Base-by-base conservation (phyloP, 805 yeast species). In the Candida insectalens region DNA sequence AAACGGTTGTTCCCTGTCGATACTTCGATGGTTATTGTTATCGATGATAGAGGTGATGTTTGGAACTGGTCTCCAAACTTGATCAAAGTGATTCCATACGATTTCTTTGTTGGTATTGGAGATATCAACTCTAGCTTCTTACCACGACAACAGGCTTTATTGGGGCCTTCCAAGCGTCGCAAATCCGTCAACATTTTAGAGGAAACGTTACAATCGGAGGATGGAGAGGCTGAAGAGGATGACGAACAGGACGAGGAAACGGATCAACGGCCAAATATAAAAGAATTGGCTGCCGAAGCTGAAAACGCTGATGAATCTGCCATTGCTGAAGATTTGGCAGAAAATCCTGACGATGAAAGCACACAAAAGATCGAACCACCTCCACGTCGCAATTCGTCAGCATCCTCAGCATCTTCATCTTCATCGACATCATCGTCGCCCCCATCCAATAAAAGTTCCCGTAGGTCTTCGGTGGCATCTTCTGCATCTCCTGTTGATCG, bases 21-120 rank as follows among this genome's bases (percentile, higher is more conserved):
- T 44, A 94, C 94, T 17, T 80, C 94, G 13, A 82, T 92, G 95
- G 98, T 92, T 21, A 92, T 83, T 2, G 79, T 92, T 30, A 92
- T 92, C 39, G 98, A 92, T 56, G 98, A 92, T 55, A 71, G 98
- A 53, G 98, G 96, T 3, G 98, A 92, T 55, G 98, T 92, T 15
- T 92, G 98, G 98, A 83, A 83, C 50, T 92, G 98, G 98, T 83
- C 85, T 44, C 77, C 81, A 9, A 88, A 92, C 51, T 62, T 92
- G 46, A 75, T 92, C 38, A 84, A 89, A 57, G 97, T 89, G 4
- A 81, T 87, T 2, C 98, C 98, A 0, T 92, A 85, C 54, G 95
- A 84, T 53, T 92, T 92, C 48, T 92, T 92, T 49, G 94, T 88
- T 25, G 97, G 97, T 8, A 85, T 89, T 36, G 98, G 98, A 19